Base-by-base conservation (phyloP, 75 land plant genomes). In the Isoetes taiwanensis region DNA sequence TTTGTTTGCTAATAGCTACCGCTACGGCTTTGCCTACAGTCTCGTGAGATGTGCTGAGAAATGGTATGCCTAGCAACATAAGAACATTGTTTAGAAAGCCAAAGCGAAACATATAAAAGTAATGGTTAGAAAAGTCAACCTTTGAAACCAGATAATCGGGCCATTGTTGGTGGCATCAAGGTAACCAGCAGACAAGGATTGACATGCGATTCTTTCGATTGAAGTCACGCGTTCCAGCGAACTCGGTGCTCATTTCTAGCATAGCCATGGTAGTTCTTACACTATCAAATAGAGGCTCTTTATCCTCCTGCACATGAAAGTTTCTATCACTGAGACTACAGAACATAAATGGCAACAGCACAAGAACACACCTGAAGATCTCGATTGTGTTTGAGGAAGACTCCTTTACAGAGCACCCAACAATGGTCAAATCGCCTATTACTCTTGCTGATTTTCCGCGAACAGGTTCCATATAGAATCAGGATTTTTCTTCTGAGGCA, bases 401-500 rank as follows among this genome's bases (percentile, higher is more conserved):
- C 81, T 1, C 99, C 99, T 64, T 94, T 94, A 84, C 99, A 94
- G 41, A 94, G 64, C 1, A 85, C 78, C 20, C 88, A 41, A 89
- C 68, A 8, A 90, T 88, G n/a, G 72, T 78, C 48, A 94, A 69
- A 52, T 74, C 75, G 8, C 99, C 99, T 12, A 94, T 71, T 35
- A 94, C 86, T 70, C 99, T 70, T 33, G 90, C 96, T 54, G 96
- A 88, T 59, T 94, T 94, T 41, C 99, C 99, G 24, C 96, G 96
- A 32, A 94, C 96, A 39, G 88, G 81, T 61, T 94, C 99, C 99
- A 94, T 94, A n/a, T 94, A 11, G 99, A 96, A 67, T 94, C 99
- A 50, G 99, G 96, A 56, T 94, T 94, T 54, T 94, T 88, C 73
- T 88, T 94, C 59, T 94, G 99, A 43, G 99, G 99, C 99, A 94